Evolutionary conservation across 805 yeast species (phyloP), one percentile per base, ranked within the genome.

Genomic region (Yarrowia sp.): DNA sequence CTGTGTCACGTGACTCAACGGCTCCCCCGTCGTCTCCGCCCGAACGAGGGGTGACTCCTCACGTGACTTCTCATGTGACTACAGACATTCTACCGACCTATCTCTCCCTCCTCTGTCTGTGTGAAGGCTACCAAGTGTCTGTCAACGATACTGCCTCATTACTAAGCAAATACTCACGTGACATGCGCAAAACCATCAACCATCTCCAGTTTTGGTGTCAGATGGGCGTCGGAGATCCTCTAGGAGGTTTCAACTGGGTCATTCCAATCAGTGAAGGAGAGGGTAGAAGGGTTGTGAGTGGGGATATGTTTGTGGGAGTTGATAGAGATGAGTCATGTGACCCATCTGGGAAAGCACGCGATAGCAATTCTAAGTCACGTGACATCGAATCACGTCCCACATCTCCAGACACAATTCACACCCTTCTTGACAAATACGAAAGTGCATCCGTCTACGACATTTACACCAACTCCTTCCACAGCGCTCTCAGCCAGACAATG

Each of bases 121-220:
- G 53, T 36, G 66, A 61, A 46, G 66, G 66, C 0, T 47, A 46
- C 38, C 38, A 46, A 2, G 66, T 61, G 10, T 19, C 43, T 2
- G 14, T 15, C 5, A 6, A 38, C 1, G 36, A 36, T 12, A 20
- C 17, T 2, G 9, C 15, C 9, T 6, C 10, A 1, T n/a, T 61
- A 19, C 55, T 61, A 2, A 24, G 20, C 38, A 15, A 13, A 15
- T 61, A 47, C 38, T 10, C 33, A 8, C 44, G n/a, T 2, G 66
- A 61, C 9, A 36, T 61, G 3, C 66, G 66, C 13, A 58, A 63
- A n/a, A 66, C 72, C 1, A 70, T 77, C 15, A 68, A 70, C 42
- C 71, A 73, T 13, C 68, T 77, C 12, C 80, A 78, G 67, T 74
- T 76, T 53, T 76, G 77, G 77, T 76, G 79, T 44, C 80, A 77